Percentiles rank a stretch among this genome's conserved stretches.
These are phyloP conservation scores for Cyberlindnera euphorbiae DNA, from an alignment of 805 yeast genomes.

Conservation along the genomic window DNA sequence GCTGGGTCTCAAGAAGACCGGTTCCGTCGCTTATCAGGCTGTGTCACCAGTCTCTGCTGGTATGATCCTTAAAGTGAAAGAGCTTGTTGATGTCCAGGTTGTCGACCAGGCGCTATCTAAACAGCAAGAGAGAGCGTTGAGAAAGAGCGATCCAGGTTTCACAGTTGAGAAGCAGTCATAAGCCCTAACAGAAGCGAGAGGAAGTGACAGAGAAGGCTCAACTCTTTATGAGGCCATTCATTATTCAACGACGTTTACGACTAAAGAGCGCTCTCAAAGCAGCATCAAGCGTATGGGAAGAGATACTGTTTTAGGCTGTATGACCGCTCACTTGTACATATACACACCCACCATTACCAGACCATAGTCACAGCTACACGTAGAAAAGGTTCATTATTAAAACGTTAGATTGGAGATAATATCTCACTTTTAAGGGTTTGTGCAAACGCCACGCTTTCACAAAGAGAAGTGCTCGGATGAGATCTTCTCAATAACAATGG, in stretches of 20 bases:
- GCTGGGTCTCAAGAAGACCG: slow-evolving; percentile 72
- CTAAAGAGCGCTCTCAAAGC: too few relatives aligned
- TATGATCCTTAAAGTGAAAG: slow-evolving; percentile 76
- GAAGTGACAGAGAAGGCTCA: not conserved
- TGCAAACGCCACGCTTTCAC: too few relatives aligned
- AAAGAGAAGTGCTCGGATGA: slow-evolving; percentile 26
- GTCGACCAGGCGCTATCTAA: slow-evolving; percentile 49
- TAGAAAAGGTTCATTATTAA: too few relatives aligned
- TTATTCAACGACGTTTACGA: too few relatives aligned
- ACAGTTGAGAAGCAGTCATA: slow-evolving; percentile 32
- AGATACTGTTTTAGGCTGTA: too few relatives aligned
- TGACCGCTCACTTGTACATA: too few relatives aligned
- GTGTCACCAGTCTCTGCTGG: slow-evolving; percentile 83
- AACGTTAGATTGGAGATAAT: too few relatives aligned
- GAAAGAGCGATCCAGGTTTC: slow-evolving; percentile 64
- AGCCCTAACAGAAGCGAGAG: not conserved
- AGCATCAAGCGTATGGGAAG: too few relatives aligned
- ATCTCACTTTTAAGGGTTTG: too few relatives aligned
- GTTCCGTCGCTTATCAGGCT: slow-evolving; percentile 65
- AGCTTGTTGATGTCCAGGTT: slow-evolving; percentile 76
- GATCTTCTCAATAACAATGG: slow-evolving; percentile 77
- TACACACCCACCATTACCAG: too few relatives aligned
- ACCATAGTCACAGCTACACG: too few relatives aligned
- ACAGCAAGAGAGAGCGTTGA: slow-evolving; percentile 45
- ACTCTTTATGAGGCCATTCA: not conserved